These are phyloP conservation scores for Agrocybe praecox DNA, from an alignment of 768 basidiomycete species.

Conservation along the genomic window DNA sequence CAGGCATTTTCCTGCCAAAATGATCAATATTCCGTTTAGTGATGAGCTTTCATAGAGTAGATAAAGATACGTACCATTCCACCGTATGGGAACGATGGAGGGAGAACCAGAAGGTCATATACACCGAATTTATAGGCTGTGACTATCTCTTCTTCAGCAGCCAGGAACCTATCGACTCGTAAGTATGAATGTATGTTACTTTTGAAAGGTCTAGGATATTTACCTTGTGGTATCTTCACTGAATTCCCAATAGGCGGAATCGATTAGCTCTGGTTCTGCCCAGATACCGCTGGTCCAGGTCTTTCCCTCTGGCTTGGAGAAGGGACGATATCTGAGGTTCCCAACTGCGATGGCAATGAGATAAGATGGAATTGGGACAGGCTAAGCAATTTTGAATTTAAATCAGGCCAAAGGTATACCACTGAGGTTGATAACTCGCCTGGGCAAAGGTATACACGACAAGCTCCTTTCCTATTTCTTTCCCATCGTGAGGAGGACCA, in stretches of 20 bases:
- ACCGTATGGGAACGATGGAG: conserved; percentile 92
- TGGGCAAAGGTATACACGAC: conserved; percentile 81
- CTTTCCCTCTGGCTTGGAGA: conserved; percentile 59
- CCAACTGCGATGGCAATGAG: conserved; percentile 91
- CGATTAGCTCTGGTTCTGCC: conserved; percentile 86
- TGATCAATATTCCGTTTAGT: background rate
- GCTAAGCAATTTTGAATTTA: conserved; percentile 39
- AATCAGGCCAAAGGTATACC: background rate
- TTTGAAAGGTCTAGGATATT: background rate
- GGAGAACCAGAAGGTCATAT: conserved; percentile 88
- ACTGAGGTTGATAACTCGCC: conserved; percentile 40
- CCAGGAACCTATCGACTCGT: conserved; percentile 59
- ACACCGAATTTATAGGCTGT: conserved; percentile 82
- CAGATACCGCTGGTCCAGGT: conserved; percentile 87
- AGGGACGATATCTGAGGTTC: conserved; percentile 73
- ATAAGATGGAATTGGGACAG: conserved; percentile 86
- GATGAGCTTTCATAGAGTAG: background rate
- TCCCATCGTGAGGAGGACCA: conserved; percentile 73
- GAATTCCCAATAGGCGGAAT: conserved; percentile 85
- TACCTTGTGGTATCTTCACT: conserved; percentile 81
- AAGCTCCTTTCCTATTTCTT: conserved; percentile 69
- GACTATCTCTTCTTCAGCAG: conserved; percentile 74
- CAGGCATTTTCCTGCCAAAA: conserved; percentile 80
- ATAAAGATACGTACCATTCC: conserved; percentile 64
- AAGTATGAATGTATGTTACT: background rate